Base-by-base conservation (phyloP, 1,139 yeast genomes). In the Yamadazyma pseudoaaseri region DNA sequence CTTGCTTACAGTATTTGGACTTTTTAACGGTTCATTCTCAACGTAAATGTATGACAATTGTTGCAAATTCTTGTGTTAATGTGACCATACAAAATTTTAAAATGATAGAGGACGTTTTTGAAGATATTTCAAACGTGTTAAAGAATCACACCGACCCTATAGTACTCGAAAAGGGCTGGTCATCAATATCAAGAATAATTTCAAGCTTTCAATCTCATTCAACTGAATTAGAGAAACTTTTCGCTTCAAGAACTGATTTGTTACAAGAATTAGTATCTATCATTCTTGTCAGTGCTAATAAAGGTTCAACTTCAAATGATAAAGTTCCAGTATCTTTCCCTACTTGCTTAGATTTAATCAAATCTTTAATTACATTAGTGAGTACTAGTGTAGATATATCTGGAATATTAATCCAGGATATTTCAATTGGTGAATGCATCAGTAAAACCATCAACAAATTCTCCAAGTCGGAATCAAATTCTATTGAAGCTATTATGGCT, bases 1-100 rank as follows among this genome's bases (percentile, higher is more conserved):
- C 87, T 0, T 81, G 87, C 43, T 58, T 92, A 29, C 79, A 77
- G 48, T 86, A 81, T 51, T 67, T 89, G 42, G 98, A 92, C 55
- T 92, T 92, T 51, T 82, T 92, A 54, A 86, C 96, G 1, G 73
- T 82, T 17, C 96, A 87, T 58, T 87, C 95, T 0, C 98, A 92
- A 56, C 67, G 95, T 37, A 85, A 87, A 45, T 87, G 95, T 20
- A 62, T 90, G 29, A 65, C 70, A 2, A 85, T 86, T 25, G 87
- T 87, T 4, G 84, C 96, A 3, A 85, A 86, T 51, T 73, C 94
- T 10, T 82, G 92, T 44, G 65, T 70, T 2, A 65, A 66, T 36
- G 62, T 84, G 1, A 63, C 72, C 2, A 37, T 49, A 6, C 49
- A 61, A 2, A 73, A 74, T 43, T 76, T 76, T 39, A 58, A 62